Base-by-base conservation (phyloP, 1,284 basidiomycete species). In the Cutaneotrichosporon cavernicola region DNA sequence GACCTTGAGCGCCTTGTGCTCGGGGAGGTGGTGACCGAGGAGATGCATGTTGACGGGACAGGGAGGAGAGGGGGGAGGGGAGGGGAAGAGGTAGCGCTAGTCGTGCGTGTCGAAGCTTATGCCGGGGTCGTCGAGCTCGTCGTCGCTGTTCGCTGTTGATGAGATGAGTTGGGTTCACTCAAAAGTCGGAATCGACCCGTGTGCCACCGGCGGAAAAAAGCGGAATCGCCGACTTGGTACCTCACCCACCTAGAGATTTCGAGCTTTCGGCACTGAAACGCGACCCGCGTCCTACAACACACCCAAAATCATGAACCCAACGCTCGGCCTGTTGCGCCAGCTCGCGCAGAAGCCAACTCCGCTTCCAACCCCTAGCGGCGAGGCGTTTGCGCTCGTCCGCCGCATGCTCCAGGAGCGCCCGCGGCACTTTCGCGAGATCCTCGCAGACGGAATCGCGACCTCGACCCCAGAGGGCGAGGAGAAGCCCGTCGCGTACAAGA, bases 1-100 rank as follows among this genome's bases (percentile, higher is more conserved):
- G 69, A 85, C 81, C 67, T 80, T 75, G 51, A 83, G 67, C 7
- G 80, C 80, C 71, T 82, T 81, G 73, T 81, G 80, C 67, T 83
- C 82, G 62, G 80, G 80, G 11, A 83, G 73, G 62, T 82, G 78
- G 62, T 76, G 80, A 59, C 82, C 82, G 65, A 83, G 79, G 52
- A 83, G 71, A 72, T 82, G 78, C 80, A 81, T 81, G 34, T 57
- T 70, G 72, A 26, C 21, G 46, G 47, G 11, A 47, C 34, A 22
- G 47, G 43, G 5, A 32, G 40, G 18, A 43, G 51, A 8, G 18
- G 13, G 13, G 8, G 16, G 43, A 10, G 34, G 57, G 11, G 58
- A 36, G 56, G 38, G 26, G 36, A 16, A 26, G 26, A 26, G 1
- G 1, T 1, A 26, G 26, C 26, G 52, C 31, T 50, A 51, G 56